Percentiles rank a stretch among this genome's conserved stretches.
These are phyloP conservation scores for Crithidia brevicula DNA, from an alignment of 208 protist species.

Conservation along the genomic window DNA sequence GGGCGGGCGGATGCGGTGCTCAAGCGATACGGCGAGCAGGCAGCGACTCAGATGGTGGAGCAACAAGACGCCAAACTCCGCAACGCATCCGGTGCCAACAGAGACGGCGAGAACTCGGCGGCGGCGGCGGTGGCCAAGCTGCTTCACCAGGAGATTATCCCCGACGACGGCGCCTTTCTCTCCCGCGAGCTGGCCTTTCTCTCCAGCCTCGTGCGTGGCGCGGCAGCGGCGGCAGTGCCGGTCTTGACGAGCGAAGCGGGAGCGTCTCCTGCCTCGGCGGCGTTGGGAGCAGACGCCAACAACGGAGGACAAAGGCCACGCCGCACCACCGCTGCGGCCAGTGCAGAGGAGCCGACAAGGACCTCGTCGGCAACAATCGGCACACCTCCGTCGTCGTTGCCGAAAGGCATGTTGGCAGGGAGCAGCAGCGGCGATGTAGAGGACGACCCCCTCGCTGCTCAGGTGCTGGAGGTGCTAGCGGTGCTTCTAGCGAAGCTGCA, in stretches of 20 bases:
- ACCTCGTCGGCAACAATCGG: background rate
- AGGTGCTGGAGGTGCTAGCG: slow-evolving; percentile 25
- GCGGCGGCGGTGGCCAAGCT: slow-evolving; percentile 28
- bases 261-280: no score
- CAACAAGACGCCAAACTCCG: slow-evolving; percentile 34
- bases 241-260: no score
- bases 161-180: slow-evolving; percentile 24
- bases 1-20: slow-evolving; percentile 65
- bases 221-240: background rate
- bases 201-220: slow-evolving; percentile 15
- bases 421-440: slow-evolving; percentile 4
- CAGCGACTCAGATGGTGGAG: slow-evolving; percentile 29
- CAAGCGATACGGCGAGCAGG: slow-evolving; percentile 48
- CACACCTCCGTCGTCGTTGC: no score
- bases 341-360: no score
- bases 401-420: no score
- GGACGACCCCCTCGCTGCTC: slow-evolving; percentile 12
- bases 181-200: slow-evolving; percentile 29
- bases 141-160: slow-evolving; percentile 26
- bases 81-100: background rate
- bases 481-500: slow-evolving; percentile 20
- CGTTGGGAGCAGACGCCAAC: no score
- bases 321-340: background rate
- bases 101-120: background rate
- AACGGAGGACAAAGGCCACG: no score